A percentile compares a stretch with the other conserved stretches of the same genome.
These are phyloP conservation scores for Aspergillus egyptiacus DNA, from an alignment of 495 filamentous ascomycete species.

Conservation along the genomic window DNA sequence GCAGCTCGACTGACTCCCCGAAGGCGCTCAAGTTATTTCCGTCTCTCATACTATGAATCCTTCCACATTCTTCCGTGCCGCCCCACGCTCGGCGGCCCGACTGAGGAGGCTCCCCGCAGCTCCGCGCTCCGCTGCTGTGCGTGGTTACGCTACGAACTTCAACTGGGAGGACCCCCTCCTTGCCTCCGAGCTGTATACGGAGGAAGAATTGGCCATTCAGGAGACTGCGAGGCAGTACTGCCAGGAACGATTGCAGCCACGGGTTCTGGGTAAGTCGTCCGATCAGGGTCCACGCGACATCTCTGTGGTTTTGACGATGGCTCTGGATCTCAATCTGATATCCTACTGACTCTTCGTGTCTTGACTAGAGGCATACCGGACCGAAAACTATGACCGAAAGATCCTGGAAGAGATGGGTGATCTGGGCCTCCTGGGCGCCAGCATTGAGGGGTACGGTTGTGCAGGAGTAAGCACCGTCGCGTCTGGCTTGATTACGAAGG, in stretches of 20 bases:
- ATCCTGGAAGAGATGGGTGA: constrained; percentile 97
- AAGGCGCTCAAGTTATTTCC: neutral
- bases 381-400: constrained; percentile 82
- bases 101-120: constrained; percentile 3
- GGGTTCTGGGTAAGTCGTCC: constrained; percentile 66
- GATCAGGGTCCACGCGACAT: neutral
- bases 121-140: constrained; percentile 11
- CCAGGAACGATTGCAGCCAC: constrained; percentile 78
- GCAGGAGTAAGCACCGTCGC: constrained; percentile 92
- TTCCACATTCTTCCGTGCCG: constrained; percentile 32
- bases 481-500: constrained; percentile 86
- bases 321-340: too few species aligned
- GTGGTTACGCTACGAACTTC: constrained; percentile 56
- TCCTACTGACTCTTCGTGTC: constrained; percentile 1
- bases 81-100: constrained; percentile 27
- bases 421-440: constrained; percentile 83
- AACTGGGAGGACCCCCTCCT: constrained; percentile 89
- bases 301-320: neutral
- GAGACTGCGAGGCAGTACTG: constrained; percentile 89
- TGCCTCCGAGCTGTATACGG: constrained; percentile 66
- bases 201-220: constrained; percentile 83
- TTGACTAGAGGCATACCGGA: constrained; percentile 78
- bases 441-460: constrained; percentile 87
- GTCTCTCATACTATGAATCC: constrained; percentile 29
- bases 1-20: neutral